Conservation (phyloP, 2,329 filamentous ascomycete species). For the Aureobasidium leucospermi region DNA sequence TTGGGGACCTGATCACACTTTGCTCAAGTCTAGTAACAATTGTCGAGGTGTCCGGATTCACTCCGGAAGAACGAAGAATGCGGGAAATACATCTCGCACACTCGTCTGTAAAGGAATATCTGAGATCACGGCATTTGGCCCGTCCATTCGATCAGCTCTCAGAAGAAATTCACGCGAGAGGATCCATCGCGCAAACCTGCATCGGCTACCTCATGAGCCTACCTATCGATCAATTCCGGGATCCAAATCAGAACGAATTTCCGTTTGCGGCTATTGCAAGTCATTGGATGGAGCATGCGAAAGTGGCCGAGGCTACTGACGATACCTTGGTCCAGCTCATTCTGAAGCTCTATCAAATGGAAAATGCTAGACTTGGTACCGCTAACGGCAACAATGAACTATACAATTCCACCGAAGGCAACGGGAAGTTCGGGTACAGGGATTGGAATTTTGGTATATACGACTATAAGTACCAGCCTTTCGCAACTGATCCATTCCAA, state of each 20-base stretch:
- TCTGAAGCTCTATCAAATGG: background rate
- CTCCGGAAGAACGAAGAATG: background rate
- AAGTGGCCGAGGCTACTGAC: background rate
- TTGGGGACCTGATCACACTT: background rate
- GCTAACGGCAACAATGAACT: too few species aligned
- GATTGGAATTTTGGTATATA: too few species aligned
- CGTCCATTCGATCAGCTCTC: background rate
- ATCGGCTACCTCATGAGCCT: background rate
- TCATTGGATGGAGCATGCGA: background rate
- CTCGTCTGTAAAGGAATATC: background rate
- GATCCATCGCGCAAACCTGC: background rate
- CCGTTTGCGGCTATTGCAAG: background rate
- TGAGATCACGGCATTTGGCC: background rate
- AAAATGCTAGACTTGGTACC: too few species aligned
- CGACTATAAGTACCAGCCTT: too few species aligned
- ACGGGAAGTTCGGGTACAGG: too few species aligned
- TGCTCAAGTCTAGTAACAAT: background rate
- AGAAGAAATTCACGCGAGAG: background rate
- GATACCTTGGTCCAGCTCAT: background rate
- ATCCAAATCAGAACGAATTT: background rate
- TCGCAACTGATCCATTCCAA: background rate
- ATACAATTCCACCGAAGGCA: too few species aligned
- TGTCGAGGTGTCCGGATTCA: too few species aligned
- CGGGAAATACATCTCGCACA: background rate
- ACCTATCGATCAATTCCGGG: background rate